Evolutionary conservation across 192 early-diverging fungal genomes (phyloP).

Genomic region (Geosiphon pyriformis): DNA sequence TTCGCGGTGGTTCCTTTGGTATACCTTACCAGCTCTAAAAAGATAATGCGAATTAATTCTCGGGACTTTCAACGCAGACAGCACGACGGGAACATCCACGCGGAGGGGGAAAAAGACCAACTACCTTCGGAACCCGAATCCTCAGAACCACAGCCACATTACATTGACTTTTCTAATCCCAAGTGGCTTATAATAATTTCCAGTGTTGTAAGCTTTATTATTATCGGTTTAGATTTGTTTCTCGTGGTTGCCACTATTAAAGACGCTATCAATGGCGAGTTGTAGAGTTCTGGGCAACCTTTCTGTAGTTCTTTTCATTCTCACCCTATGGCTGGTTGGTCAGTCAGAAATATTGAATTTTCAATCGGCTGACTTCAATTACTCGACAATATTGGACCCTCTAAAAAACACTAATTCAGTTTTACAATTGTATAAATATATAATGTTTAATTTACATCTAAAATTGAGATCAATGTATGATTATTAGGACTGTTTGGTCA

Average conservation of each 20-base stretch:
- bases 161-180: conserved; percentile 32
- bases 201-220: conserved; percentile 30
- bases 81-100: conserved; percentile 1
- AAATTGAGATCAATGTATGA: too few relatives aligned
- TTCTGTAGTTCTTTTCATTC: too few relatives aligned
- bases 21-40: conserved; percentile 53
- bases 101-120: background rate
- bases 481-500: too few relatives aligned
- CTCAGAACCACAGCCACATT: background rate
- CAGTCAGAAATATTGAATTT: too few relatives aligned
- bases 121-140: background rate
- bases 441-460: too few relatives aligned
- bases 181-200: conserved; percentile 30
- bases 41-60: conserved; percentile 44
- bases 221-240: conserved; percentile 45
- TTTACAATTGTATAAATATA: too few relatives aligned
- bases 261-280: conserved; percentile 3
- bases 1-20: conserved; percentile 80
- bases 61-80: conserved; percentile 26
- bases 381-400: too few relatives aligned
- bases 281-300: too few relatives aligned
- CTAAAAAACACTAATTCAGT: too few relatives aligned
- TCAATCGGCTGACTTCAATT: too few relatives aligned
- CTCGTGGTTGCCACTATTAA: conserved; percentile 36
- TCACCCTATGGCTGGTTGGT: too few relatives aligned